Percentiles rank a stretch among this genome's conserved stretches.
Conservation (phyloP, 495 filamentous ascomycete genomes). For the Wilcoxina mikolae region DNA sequence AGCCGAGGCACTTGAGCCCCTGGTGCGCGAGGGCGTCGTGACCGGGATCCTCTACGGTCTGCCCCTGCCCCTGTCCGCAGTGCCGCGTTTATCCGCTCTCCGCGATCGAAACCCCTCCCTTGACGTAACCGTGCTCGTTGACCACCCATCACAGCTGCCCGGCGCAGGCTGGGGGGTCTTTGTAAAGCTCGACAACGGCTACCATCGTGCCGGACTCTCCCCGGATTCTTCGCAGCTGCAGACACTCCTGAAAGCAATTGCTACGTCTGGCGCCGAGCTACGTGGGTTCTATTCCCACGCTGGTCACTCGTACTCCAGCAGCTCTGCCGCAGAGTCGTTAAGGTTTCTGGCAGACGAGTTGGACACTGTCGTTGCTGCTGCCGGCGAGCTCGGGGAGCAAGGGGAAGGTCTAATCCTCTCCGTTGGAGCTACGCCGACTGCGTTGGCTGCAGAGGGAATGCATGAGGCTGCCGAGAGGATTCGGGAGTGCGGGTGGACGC, state of each 20-base stretch:
- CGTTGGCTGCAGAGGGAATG: conserved; percentile 40
- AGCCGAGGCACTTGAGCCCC: conserved; percentile 51
- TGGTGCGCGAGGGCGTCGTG: conserved; percentile 28
- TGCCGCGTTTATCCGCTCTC: conserved; percentile 45
- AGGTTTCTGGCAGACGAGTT: conserved; percentile 47
- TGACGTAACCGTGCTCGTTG: conserved; percentile 53
- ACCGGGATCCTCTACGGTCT: conserved; percentile 55
- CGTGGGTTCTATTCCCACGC: conserved; percentile 67
- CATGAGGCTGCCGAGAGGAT: conserved; percentile 19
- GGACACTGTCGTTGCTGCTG: conserved; percentile 38
- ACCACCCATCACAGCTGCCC: conserved; percentile 50
- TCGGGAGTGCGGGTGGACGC: conserved; percentile 28
- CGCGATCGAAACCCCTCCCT: conserved; percentile 35
- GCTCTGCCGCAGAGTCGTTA: conserved; percentile 41
- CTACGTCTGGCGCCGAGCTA: conserved; percentile 35
- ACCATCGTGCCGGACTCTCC: conserved; percentile 56
- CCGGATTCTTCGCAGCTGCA: conserved; percentile 38
- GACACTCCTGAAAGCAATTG: conserved; percentile 37
- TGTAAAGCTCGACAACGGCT: conserved; percentile 67
- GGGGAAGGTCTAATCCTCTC: conserved; percentile 45
- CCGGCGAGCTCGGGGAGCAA: conserved; percentile 21
- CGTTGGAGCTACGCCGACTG: conserved; percentile 71
- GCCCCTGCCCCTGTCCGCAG: conserved; percentile 49
- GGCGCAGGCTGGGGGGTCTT: conserved; percentile 41
- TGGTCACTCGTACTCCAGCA: conserved; percentile 52